These are phyloP conservation scores for Aspergillus sp. DNA, from an alignment of 2,329 filamentous ascomycete species.

Conservation along the genomic window DNA sequence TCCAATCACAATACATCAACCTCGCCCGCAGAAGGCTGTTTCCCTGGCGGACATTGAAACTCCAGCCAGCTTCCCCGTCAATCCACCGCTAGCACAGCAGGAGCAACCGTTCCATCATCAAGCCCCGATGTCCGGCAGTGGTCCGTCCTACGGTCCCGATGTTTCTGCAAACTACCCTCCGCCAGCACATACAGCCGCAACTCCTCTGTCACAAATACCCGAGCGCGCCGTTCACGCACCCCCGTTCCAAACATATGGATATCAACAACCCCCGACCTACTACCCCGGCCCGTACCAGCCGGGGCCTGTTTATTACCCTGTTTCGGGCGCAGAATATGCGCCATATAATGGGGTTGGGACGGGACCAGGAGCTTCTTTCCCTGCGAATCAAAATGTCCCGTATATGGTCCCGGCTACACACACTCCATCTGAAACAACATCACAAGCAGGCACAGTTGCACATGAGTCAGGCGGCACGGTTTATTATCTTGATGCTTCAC, in stretches of 20 bases:
- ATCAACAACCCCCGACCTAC: slow-evolving; percentile 57
- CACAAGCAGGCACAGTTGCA: slow-evolving; percentile 62
- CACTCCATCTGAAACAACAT: slow-evolving; percentile 36
- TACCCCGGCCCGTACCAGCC: slow-evolving; percentile 60
- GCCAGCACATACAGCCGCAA: slow-evolving; percentile 61
- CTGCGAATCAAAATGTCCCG: slow-evolving; percentile 51
- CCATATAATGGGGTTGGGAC: slow-evolving; percentile 47
- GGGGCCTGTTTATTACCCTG: slow-evolving; percentile 69
- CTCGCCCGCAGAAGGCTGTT: slow-evolving; percentile 89
- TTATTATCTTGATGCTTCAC: slow-evolving; percentile 86
- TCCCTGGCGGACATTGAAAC: slow-evolving; percentile 92
- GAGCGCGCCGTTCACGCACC: slow-evolving; percentile 89
- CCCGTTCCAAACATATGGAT: slow-evolving; percentile 78
- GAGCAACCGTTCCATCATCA: slow-evolving; percentile 94
- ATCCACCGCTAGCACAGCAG: slow-evolving; percentile 63
- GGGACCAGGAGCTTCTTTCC: slow-evolving; percentile 55
- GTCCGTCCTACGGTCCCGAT: slow-evolving; percentile 55
- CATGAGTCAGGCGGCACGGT: slow-evolving; percentile 96
- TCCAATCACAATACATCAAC: slow-evolving; percentile 82
- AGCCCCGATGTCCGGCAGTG: slow-evolving; percentile 72
- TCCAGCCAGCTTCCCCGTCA: slow-evolving; percentile 62
- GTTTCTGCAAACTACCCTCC: slow-evolving; percentile 61
- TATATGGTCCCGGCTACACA: slow-evolving; percentile 33
- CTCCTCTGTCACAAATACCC: slow-evolving; percentile 86
- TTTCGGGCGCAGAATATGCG: slow-evolving; percentile 39